These are phyloP conservation scores for Aegilops umbellulata DNA, from an alignment of 176 grass and related monocot species.

Conservation along the genomic window DNA sequence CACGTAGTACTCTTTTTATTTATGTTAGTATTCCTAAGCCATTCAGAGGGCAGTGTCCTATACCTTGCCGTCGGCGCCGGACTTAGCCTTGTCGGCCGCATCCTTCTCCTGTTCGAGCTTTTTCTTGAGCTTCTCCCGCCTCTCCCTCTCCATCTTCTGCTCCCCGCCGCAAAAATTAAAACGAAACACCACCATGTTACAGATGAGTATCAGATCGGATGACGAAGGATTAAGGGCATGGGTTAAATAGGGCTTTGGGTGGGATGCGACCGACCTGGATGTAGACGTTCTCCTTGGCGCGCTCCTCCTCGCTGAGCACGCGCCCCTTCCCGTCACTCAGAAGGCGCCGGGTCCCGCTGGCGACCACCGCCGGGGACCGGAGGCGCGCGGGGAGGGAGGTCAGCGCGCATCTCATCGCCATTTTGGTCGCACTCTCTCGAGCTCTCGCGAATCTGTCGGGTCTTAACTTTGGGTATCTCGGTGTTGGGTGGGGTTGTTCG, in stretches of 20 bases:
- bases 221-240: background rate
- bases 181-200: background rate
- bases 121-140: conserved; percentile 69
- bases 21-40: background rate
- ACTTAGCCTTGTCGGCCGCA: conserved; percentile 30
- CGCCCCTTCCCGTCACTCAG: conserved; percentile 71
- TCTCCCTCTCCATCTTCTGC: conserved; percentile 90
- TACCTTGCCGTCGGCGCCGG: conserved; percentile 33
- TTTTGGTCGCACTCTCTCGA: conserved; percentile 17
- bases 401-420: conserved; percentile 69
- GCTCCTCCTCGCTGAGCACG: conserved; percentile 71
- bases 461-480: background rate
- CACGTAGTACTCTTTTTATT: background rate
- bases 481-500: background rate
- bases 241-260: background rate
- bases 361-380: conserved; percentile 11
- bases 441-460: background rate
- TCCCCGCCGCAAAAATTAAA: conserved; percentile 9
- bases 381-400: conserved; percentile 46
- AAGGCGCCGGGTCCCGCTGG: conserved; percentile 22
- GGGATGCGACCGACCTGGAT: conserved; percentile 47
- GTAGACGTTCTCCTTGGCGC: conserved; percentile 79
- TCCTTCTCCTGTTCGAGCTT: conserved; percentile 49
- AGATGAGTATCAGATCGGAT: background rate
- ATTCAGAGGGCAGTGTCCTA: background rate